These are phyloP conservation scores for Trypanosoma theileri DNA, from an alignment of 208 protist species.

Conservation along the genomic window DNA sequence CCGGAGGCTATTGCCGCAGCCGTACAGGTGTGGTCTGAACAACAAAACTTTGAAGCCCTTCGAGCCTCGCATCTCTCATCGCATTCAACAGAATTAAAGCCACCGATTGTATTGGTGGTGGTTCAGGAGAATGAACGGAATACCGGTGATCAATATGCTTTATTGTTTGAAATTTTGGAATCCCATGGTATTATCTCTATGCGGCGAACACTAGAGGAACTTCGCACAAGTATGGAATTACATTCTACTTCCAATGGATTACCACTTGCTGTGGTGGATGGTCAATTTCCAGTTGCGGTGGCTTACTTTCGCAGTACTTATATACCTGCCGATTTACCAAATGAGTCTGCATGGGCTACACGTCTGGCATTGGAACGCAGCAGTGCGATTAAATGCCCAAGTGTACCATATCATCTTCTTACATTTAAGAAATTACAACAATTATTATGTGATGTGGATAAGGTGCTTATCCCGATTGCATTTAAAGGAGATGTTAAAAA, in stretches of 20 bases:
- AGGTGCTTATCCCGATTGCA: slow-evolving; percentile 61
- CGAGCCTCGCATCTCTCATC: neutral
- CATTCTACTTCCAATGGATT: slow-evolving; percentile 11
- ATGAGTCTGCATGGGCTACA: slow-evolving; percentile 69
- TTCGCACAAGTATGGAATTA: slow-evolving; percentile 57
- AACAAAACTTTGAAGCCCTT: slow-evolving; percentile 14
- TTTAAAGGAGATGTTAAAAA: slow-evolving; percentile 55
- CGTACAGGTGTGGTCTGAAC: slow-evolving; percentile 39
- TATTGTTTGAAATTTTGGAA: slow-evolving; percentile 79
- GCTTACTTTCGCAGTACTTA: slow-evolving; percentile 95
- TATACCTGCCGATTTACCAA: slow-evolving; percentile 88
- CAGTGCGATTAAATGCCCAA: slow-evolving; percentile 94
- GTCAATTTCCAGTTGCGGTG: slow-evolving; percentile 67
- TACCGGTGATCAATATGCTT: slow-evolving; percentile 90
- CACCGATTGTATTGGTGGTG: slow-evolving; percentile 87
- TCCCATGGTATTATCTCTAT: slow-evolving; percentile 75
- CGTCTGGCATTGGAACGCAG: slow-evolving; percentile 75
- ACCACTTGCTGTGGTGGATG: slow-evolving; percentile 71
- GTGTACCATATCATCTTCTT: slow-evolving; percentile 92
- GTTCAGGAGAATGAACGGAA: slow-evolving; percentile 93
- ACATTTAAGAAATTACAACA: slow-evolving; percentile 97
- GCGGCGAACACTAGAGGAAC: slow-evolving; percentile 79
- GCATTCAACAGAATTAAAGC: slow-evolving; percentile 5
- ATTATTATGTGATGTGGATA: slow-evolving; percentile 71
- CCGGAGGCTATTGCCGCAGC: slow-evolving; percentile 48